These are phyloP conservation scores for Aspergillus arachidicola DNA, from an alignment of 2,329 filamentous ascomycete species.

Conservation along the genomic window DNA sequence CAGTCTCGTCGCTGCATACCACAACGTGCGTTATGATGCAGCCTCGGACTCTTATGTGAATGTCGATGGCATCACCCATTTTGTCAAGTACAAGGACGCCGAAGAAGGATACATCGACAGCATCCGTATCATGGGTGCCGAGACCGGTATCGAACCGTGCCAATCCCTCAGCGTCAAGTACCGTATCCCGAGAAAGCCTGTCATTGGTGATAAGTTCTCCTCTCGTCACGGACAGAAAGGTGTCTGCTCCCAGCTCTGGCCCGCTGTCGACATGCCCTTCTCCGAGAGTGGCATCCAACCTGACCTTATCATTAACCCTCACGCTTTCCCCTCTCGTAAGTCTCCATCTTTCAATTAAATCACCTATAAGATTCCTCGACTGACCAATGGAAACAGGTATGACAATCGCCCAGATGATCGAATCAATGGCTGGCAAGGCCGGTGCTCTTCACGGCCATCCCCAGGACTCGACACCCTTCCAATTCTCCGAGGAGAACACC, in stretches of 20 bases:
- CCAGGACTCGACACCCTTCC: slow-evolving; percentile 93
- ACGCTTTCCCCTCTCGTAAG: slow-evolving; percentile 91
- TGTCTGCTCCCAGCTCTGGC: slow-evolving; percentile 96
- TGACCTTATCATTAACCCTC: slow-evolving; percentile 98
- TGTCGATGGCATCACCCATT: slow-evolving; percentile 80
- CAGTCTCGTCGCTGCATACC: slow-evolving; percentile 84
- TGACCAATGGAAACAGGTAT: slow-evolving; percentile 53
- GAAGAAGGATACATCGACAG: slow-evolving; percentile 91
- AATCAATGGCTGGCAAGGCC: slow-evolving; percentile 93
- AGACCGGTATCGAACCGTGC: slow-evolving; percentile 77
- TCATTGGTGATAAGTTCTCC: slow-evolving; percentile 99
- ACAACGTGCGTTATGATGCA: slow-evolving; percentile 78
- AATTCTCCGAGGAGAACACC: slow-evolving; percentile 88
- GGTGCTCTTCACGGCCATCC: slow-evolving; percentile 93
- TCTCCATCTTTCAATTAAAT: not conserved
- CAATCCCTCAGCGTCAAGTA: slow-evolving; percentile 93
- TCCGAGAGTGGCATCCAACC: slow-evolving; percentile 95
- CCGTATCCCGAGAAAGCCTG: slow-evolving; percentile 81
- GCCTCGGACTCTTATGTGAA: slow-evolving; percentile 76
- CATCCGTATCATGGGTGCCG: slow-evolving; percentile 84
- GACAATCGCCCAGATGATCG: slow-evolving; percentile 99
- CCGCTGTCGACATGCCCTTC: slow-evolving; percentile 90
- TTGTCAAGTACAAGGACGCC: slow-evolving; percentile 90
- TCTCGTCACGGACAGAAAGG: slow-evolving; percentile 98
- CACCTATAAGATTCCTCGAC: not conserved